These are phyloP conservation scores for Phoma sp. DNA, from an alignment of 2,329 filamentous ascomycete species.

Conservation along the genomic window DNA sequence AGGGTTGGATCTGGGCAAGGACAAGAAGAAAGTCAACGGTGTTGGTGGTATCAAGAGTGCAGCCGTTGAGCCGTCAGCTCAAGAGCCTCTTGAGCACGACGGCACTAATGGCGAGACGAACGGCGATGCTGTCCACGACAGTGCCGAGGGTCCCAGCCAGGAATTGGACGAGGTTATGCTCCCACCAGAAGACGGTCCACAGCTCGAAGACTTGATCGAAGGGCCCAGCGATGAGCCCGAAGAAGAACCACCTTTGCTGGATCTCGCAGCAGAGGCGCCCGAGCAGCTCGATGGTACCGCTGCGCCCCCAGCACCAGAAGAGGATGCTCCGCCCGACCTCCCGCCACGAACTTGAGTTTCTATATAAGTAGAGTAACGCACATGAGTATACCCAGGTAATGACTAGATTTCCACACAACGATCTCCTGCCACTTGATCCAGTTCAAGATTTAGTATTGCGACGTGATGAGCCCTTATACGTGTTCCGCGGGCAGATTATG, in stretches of 20 bases:
- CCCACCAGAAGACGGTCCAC: not conserved
- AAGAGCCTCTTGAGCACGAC: not conserved
- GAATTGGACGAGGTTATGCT: not conserved
- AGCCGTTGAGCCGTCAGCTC: not conserved
- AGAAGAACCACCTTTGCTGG: conserved; percentile 5
- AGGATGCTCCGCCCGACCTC: not conserved
- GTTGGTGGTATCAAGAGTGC: not conserved
- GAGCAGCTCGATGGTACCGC: conserved; percentile 8
- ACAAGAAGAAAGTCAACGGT: not conserved
- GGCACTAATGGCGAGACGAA: not conserved
- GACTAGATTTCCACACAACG: not conserved
- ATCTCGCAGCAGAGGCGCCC: conserved; percentile 2
- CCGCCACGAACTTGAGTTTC: not conserved
- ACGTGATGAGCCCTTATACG: no score
- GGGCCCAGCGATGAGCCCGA: not conserved
- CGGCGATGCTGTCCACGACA: not conserved
- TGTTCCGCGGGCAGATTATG: no score
- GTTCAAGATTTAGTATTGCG: no score
- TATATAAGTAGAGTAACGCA: not conserved
- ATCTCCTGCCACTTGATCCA: no score
- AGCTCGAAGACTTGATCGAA: not conserved
- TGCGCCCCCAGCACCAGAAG: not conserved
- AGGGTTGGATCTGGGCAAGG: conserved; percentile 44
- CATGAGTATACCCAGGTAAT: not conserved
- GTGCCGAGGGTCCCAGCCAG: not conserved